Percentiles rank a stretch among this genome's conserved stretches.
phyloP scores from a whole-genome alignment of 805 yeast genomes.

The Lipomyces sp. region DNA sequence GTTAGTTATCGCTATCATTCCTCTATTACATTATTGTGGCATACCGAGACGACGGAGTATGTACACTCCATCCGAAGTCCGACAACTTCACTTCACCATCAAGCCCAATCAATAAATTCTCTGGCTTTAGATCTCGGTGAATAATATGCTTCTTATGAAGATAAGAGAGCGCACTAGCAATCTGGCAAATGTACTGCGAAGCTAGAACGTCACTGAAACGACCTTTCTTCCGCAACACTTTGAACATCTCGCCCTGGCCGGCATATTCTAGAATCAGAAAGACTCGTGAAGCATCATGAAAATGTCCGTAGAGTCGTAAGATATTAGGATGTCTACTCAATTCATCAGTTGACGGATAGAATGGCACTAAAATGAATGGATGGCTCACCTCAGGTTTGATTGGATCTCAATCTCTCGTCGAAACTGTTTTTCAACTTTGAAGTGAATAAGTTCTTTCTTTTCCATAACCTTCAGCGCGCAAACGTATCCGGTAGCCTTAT shows the following conservation, averaged over 20 bases:
- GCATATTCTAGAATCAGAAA: constrained; percentile 85
- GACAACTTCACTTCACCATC: constrained; percentile 80
- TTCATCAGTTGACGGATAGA: neutral
- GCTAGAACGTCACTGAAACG: constrained; percentile 76
- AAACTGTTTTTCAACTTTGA: constrained; percentile 82
- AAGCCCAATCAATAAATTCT: constrained; percentile 78
- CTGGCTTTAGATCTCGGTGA: constrained; percentile 94
- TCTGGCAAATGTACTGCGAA: constrained; percentile 76
- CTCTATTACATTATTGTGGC: neutral
- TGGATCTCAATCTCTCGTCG: constrained; percentile 93
- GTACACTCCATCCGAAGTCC: constrained; percentile 96
- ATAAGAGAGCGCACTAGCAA: constrained; percentile 77
- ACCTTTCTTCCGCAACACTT: constrained; percentile 65
- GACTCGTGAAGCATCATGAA: constrained; percentile 78
- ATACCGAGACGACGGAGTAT: constrained; percentile 54
- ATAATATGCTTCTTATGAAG: constrained; percentile 80
- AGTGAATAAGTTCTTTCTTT: constrained; percentile 73
- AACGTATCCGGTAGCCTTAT: constrained; percentile 71
- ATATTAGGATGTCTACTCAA: constrained; percentile 68
- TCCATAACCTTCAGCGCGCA: constrained; percentile 93
- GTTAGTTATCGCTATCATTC: neutral
- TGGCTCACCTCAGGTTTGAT: constrained; percentile 54
- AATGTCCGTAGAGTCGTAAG: constrained; percentile 80
- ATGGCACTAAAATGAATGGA: neutral
- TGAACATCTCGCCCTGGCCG: constrained; percentile 84